Evolutionary conservation across 2,329 filamentous ascomycete genomes (phyloP), one percentile per base, ranked within the genome.

Genomic region (Colletotrichum musicola): DNA sequence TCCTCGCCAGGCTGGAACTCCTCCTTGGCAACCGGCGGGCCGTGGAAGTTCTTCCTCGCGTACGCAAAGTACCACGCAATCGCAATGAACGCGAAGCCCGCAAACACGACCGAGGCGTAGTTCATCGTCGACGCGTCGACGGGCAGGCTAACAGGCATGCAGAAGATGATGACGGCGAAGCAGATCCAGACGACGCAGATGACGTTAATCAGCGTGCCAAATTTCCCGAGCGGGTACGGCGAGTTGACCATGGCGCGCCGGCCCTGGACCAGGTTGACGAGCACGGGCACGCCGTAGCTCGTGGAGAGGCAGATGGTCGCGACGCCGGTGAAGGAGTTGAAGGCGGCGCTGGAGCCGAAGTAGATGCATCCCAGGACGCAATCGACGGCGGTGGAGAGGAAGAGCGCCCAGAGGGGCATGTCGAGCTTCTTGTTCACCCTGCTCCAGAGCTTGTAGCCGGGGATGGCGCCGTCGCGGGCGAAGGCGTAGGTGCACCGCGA

Each of bases 261-360:
- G 10, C 89, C 85, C 16, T 90, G 87, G 1, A 94, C 73, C 3
- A 95, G 80, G 12, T 86, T 91, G 66, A 95, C 90, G 12, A 94
- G 80, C 62, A 95, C 93, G 0, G 93, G 93, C 16, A 94, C 84
- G 14, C 90, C 92, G 77, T 95, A 95, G 0, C 91, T 93, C 4
- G 90, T 89, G 0, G 89, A 91, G 0, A 95, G 86, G 72, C 92
- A 94, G 76, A 95, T 94, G 4, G 92, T 94, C 1, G 92, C 92
- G 1, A 94, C 92, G 30, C 92, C 92, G 0, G 92, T 94, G 78
- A 95, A 94, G 10, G 89, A 90, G 82, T 91, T 92, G 82, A 95
- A 95, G 0, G 93, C 93, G 0, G 92, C 91, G 0, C 88, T 87
- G 1, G 90, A 92, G 10, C 93, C 93, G 71, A 95, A 93, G 81